Evolutionary conservation across 2,329 filamentous ascomycete species (phyloP), one percentile per base, ranked within the genome.

Genomic region (Trichoderma afroharzianum): DNA sequence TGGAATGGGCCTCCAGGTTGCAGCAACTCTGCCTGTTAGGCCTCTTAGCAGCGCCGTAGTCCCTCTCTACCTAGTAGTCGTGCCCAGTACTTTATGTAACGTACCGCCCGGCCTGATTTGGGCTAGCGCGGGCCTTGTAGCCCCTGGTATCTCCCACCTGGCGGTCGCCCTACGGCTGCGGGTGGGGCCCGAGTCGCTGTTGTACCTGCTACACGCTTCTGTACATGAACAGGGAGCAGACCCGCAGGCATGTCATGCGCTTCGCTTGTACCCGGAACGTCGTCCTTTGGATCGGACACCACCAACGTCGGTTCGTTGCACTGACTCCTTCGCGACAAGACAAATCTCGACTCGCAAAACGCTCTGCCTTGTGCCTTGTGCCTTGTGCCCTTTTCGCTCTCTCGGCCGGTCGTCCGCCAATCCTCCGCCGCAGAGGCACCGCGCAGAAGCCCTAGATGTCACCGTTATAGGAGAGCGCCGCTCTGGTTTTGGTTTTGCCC

Each of bases 391-490:
- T 18, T 43, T 6, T 63, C 53, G 24, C 61, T 53, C 28, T 55
- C n/a, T 18, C 64, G 39, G 50, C 57, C 32, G 36, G n/a, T 30
- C 59, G n/a, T 53, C 32, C 30, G 26, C 30, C 32, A 30, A 53
- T 66, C 57, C 63, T 58, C n/a, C 55, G 61, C 28, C 70, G 47
- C 63, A 62, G 33, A 24, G 43, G 50, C 43, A 55, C 6, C 66
- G 36, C n/a, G 33, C 47, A 43, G 28, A 47, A 69, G 61, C 59
- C 72, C 63, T 68, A 74, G 76, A 81, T 82, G 80, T 77, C 66
- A 75, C 75, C 74, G 76, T 81, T 80, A 80, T 81, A 81, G 79
- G 78, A 78, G 77, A 79, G 74, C 74, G 73, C 73, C 71, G 73
- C 67, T 61, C 67, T 36, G 24, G 50, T 73, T 72, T 43, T 68